A percentile compares a stretch with the other conserved stretches of the same genome.
These are phyloP conservation scores for Rosa chinensis DNA, from an alignment of 306 rosid species.

Conservation along the genomic window DNA sequence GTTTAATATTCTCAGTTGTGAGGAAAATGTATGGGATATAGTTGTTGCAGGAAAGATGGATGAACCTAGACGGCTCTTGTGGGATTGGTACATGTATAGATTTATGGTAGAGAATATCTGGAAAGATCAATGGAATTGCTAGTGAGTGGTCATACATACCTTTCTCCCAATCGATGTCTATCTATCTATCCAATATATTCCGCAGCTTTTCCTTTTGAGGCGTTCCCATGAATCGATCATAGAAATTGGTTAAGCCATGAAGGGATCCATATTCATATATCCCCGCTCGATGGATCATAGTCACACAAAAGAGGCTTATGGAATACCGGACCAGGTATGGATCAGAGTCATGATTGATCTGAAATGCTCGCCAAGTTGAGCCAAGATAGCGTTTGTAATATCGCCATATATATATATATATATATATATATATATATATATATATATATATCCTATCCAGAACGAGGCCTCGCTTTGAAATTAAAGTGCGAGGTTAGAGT, in stretches of 20 bases:
- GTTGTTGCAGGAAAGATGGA: neutral
- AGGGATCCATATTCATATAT: neutral
- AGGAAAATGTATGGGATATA: neutral
- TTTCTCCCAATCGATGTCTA: neutral
- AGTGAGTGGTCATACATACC: neutral
- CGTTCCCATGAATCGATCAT: neutral
- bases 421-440: too few species aligned
- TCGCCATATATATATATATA: neutral
- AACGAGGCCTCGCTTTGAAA: too few species aligned
- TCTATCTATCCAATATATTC: neutral
- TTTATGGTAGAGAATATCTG: conserved; percentile 1
- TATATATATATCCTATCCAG: too few species aligned
- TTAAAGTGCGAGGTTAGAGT: too few species aligned
- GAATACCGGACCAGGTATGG: conserved; percentile 11
- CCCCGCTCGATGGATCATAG: neutral
- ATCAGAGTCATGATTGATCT: neutral
- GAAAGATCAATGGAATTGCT: conserved; percentile 8
- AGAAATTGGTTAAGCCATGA: neutral
- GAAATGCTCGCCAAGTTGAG: neutral
- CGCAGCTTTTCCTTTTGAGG: neutral
- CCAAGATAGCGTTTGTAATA: neutral
- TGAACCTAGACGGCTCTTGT: conserved; percentile 26
- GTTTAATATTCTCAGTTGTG: neutral
- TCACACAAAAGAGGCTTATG: neutral
- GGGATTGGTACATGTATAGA: neutral